A percentile compares a stretch with the other conserved stretches of the same genome.
Conservation (phyloP, 371 early-diverging fungal species). For the Apophysomyces sp. region DNA sequence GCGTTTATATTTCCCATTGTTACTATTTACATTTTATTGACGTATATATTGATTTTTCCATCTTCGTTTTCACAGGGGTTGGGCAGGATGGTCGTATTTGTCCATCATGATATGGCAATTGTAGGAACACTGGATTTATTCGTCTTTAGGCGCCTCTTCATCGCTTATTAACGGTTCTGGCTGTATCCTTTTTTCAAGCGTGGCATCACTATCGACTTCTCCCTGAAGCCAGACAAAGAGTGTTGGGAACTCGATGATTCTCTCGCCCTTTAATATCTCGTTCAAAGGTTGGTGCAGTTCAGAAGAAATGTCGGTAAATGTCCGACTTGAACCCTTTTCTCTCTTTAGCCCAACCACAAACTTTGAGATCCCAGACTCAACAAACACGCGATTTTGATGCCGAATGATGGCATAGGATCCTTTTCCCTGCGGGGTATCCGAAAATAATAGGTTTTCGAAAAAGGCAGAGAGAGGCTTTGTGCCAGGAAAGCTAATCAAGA, state of each 20-base stretch:
- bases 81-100: no score
- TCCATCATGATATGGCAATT: no score
- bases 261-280: constrained; percentile 29
- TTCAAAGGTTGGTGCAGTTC: constrained; percentile 19
- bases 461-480: constrained; percentile 20
- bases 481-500: constrained; percentile 16
- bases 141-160: neutral
- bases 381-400: constrained; percentile 31
- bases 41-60: no score
- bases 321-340: constrained; percentile 25
- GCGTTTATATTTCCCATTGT: no score
- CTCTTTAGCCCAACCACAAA: constrained; percentile 38
- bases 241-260: constrained; percentile 43
- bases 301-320: constrained; percentile 27
- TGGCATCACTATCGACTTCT: constrained; percentile 16
- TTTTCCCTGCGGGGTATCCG: constrained; percentile 31
- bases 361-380: constrained; percentile 28
- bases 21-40: no score
- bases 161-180: neutral
- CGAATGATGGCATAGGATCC: constrained; percentile 26
- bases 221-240: constrained; percentile 36
- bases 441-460: constrained; percentile 35
- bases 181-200: constrained; percentile 26
- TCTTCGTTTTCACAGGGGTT: no score
- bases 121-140: no score